A percentile compares a stretch with the other conserved stretches of the same genome.
Conservation (phyloP, 805 yeast species). For the Lipomyces anomalus region DNA sequence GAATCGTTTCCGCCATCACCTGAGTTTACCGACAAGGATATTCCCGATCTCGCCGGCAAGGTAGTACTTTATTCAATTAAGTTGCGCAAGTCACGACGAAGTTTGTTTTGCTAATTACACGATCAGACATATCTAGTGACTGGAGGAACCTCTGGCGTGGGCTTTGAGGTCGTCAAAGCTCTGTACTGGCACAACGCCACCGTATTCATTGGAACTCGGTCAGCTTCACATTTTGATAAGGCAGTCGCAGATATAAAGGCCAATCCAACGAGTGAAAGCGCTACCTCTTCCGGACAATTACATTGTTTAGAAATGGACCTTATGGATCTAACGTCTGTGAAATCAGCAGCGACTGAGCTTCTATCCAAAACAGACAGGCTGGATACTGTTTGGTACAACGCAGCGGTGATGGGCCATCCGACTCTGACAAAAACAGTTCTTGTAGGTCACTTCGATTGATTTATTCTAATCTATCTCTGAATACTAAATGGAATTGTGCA, state of each 20-base stretch:
- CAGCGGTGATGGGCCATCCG: conserved; percentile 37
- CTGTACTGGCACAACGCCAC: conserved; percentile 15
- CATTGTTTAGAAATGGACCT: conserved; percentile 15
- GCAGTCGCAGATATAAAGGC: conserved; percentile 10
- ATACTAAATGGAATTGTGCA: conserved; percentile 35
- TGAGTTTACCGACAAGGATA: conserved; percentile 11
- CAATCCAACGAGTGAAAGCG: background rate
- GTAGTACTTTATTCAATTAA: too few species aligned
- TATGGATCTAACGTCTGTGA: conserved; percentile 31
- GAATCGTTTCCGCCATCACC: conserved; percentile 9
- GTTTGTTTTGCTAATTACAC: too few species aligned
- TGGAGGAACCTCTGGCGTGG: conserved; percentile 19
- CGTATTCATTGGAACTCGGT: conserved; percentile 19
- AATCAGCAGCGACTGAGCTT: conserved; percentile 35
- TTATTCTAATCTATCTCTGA: too few species aligned
- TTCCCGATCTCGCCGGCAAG: conserved; percentile 10
- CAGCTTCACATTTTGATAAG: conserved; percentile 5
- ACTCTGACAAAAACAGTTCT: background rate
- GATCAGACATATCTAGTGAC: conserved; percentile 15
- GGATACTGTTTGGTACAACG: conserved; percentile 40
- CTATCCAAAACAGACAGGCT: conserved; percentile 29
- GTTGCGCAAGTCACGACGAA: too few species aligned
- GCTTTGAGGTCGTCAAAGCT: conserved; percentile 14
- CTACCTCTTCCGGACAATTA: conserved; percentile 11
- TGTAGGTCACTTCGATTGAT: background rate